Evolutionary conservation across 495 filamentous ascomycete genomes (phyloP), one percentile per base, ranked within the genome.

Genomic region (Endocarpon pusillum): DNA sequence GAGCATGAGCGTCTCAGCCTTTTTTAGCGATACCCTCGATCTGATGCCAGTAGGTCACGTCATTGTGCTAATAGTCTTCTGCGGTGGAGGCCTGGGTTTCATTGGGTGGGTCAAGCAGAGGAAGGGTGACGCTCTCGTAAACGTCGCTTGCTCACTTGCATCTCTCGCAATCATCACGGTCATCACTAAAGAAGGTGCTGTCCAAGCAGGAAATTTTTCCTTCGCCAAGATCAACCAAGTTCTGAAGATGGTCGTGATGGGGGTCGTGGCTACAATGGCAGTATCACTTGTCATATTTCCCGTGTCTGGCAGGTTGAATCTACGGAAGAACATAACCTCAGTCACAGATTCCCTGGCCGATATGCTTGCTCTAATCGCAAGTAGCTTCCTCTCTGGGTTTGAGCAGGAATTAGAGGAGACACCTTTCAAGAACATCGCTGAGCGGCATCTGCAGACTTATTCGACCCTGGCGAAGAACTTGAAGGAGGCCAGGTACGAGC

Each of bases 41-140:
- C 47, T 81, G 34, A 68, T 80, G 10, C 55, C 60, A 3, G 49
- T 93, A 18, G 87, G 82, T 0, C 85, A 94, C 57, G 69, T 66
- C 3, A 53, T 97, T 19, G 77, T 96, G 11, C 59, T 97, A 21
- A 57, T 85, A 32, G 64, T 94, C 1, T 94, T 94, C 49, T 80
- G 83, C 43, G 89, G 82, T 8, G 86, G 79, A 24, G 87, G 84
- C 0, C 59, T 94, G 23, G 89, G 89, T 1, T 75, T 93, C 44
- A 71, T 94, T 5, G 89, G 83, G 32, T 96, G 89, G 83, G 69
- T 75, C 16, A 97, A 97, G 56, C 87, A 94, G 52, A 71, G 61
- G 41, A 64, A 87, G 37, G 78, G 76, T 20, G 74, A 87, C 49
- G 86, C 89, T 6, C 57, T 94, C 12, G 84, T 94, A 36, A 87